Evolutionary conservation across 1,284 basidiomycete genomes (phyloP).

Genomic region (Vanrija humicola): DNA sequence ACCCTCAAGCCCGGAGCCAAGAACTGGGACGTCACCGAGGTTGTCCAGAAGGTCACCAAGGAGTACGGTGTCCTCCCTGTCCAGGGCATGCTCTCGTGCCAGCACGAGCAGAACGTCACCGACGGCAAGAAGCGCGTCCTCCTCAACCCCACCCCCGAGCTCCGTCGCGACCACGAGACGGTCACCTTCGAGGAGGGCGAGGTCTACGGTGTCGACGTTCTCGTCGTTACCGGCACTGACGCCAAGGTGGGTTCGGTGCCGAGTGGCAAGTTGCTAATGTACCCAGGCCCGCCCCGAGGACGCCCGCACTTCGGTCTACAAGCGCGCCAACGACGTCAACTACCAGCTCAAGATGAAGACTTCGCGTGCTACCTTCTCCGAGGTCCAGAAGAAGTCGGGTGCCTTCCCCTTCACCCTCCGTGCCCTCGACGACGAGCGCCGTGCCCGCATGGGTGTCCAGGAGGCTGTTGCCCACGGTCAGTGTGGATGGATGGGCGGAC

Average conservation of each 20-base stretch:
- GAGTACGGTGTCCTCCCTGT: constrained; percentile 82
- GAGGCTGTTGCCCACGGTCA: constrained; percentile 87
- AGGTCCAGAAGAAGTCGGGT: constrained; percentile 96
- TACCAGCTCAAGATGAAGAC: constrained; percentile 99
- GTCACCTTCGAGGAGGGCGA: constrained; percentile 87
- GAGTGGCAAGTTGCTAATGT: background rate
- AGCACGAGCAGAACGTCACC: constrained; percentile 84
- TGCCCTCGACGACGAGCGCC: constrained; percentile 89
- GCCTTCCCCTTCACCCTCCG: constrained; percentile 97
- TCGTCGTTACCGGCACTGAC: constrained; percentile 81
- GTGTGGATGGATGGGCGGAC: background rate
- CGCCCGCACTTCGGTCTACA: constrained; percentile 87
- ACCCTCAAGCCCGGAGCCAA: constrained; percentile 83
- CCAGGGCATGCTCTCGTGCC: constrained; percentile 63
- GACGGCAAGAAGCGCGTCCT: constrained; percentile 97
- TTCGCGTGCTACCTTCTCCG: constrained; percentile 87
- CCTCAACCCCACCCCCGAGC: constrained; percentile 76
- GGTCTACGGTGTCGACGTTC: constrained; percentile 92
- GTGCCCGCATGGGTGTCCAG: constrained; percentile 88
- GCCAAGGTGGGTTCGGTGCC: constrained; percentile 63
- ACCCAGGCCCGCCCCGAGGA: constrained; percentile 76
- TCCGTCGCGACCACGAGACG: constrained; percentile 78
- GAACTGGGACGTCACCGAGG: constrained; percentile 92
- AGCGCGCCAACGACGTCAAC: constrained; percentile 77
- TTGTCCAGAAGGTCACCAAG: constrained; percentile 67